A percentile compares a stretch with the other conserved stretches of the same genome.
Evolutionary conservation across 2,329 filamentous ascomycete species (phyloP).

Genomic region (Cladosporium sp.): DNA sequence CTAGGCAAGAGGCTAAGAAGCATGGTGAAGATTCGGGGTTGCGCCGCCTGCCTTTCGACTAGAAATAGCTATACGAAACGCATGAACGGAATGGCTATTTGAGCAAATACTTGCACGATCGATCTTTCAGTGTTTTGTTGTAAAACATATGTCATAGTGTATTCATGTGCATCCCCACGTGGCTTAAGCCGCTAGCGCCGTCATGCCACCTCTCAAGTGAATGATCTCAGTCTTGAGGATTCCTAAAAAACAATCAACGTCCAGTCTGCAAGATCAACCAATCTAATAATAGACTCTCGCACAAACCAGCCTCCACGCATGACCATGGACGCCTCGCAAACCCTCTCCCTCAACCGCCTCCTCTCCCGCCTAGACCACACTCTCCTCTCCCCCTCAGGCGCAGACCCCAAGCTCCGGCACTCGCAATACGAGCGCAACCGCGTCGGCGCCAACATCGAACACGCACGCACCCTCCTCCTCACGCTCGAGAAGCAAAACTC

Average conservation of each 20-base stretch:
- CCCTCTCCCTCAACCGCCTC: constrained; percentile 52
- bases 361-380: constrained; percentile 61
- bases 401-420: constrained; percentile 37
- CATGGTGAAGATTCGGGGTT: constrained; percentile 57
- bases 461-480: constrained; percentile 64
- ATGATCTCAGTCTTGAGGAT: neutral
- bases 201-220: constrained; percentile 4
- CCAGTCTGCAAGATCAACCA: too few species aligned
- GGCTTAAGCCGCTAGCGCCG: constrained; percentile 10
- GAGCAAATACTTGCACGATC: too few species aligned
- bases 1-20: constrained; percentile 83
- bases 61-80: neutral
- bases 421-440: constrained; percentile 64
- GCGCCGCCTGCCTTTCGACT: constrained; percentile 79
- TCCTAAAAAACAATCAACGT: too few species aligned
- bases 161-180: neutral
- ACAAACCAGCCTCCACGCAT: neutral
- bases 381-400: constrained; percentile 55
- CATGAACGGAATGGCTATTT: neutral
- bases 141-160: too few species aligned
- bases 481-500: constrained; percentile 65
- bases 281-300: too few species aligned
- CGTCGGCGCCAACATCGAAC: constrained; percentile 60
- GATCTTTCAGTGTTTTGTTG: neutral
- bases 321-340: constrained; percentile 32